A percentile compares a stretch with the other conserved stretches of the same genome.
These are phyloP conservation scores for Danielia oregonensis DNA, from an alignment of 805 yeast species.

Conservation along the genomic window DNA sequence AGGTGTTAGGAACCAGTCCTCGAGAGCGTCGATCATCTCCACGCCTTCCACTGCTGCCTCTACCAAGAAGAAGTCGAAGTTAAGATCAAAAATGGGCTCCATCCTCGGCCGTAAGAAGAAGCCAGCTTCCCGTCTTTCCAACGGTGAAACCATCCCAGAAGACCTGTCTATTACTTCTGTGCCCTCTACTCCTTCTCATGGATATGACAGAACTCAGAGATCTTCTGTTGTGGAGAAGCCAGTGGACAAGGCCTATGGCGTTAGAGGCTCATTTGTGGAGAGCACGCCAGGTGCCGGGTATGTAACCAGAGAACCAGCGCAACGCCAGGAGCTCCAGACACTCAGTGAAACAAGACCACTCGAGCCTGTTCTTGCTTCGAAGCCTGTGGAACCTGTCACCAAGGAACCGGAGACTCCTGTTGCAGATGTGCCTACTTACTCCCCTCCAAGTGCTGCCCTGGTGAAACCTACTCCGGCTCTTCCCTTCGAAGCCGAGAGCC, in stretches of 20 bases:
- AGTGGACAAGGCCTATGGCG: background rate
- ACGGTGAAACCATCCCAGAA: slow-evolving; percentile 31
- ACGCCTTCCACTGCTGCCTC: slow-evolving; percentile 19
- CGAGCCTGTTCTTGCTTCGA: background rate
- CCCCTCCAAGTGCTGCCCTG: background rate
- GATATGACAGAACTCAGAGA: no score
- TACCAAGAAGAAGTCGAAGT: slow-evolving; percentile 34
- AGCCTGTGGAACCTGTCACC: background rate
- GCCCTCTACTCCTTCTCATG: slow-evolving; percentile 8
- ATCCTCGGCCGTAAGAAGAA: slow-evolving; percentile 61
- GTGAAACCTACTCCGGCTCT: background rate
- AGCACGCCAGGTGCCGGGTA: background rate
- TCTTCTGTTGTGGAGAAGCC: slow-evolving; percentile 6
- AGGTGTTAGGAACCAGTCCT: background rate
- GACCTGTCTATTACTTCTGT: slow-evolving; percentile 24
- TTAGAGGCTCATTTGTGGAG: background rate
- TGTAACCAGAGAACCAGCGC: background rate
- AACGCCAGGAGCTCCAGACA: background rate
- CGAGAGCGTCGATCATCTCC: slow-evolving; percentile 13
- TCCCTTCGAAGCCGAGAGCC: background rate
- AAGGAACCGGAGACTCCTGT: background rate
- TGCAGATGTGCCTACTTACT: background rate
- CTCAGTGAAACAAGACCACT: background rate
- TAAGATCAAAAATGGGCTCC: slow-evolving; percentile 73
- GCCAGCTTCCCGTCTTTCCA: slow-evolving; percentile 23